Conservation (phyloP, 495 filamentous ascomycete species). For the Talaromyces proteolyticus region DNA sequence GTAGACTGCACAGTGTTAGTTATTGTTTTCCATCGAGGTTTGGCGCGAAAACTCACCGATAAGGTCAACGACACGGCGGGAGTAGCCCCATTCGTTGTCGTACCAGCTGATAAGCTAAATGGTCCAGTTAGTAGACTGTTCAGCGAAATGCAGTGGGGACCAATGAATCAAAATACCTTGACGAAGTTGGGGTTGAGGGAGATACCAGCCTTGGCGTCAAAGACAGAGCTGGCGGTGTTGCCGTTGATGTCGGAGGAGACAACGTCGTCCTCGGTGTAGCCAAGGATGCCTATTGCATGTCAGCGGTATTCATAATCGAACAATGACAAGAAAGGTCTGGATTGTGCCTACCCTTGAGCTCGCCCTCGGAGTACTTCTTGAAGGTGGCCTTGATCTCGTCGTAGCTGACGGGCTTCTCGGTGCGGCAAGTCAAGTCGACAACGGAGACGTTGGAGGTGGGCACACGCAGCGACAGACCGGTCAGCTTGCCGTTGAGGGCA, state of each 20-base stretch:
- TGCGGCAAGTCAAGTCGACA: constrained; percentile 91
- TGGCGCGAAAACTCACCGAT: constrained; percentile 41
- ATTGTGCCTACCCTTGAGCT: constrained; percentile 84
- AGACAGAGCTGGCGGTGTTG: constrained; percentile 89
- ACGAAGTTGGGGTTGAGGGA: constrained; percentile 96
- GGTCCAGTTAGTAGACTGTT: neutral
- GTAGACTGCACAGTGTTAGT: constrained; percentile 50
- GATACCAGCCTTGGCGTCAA: constrained; percentile 99
- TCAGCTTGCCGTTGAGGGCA: constrained; percentile 96
- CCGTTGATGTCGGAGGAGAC: constrained; percentile 93
- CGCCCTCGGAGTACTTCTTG: constrained; percentile 80
- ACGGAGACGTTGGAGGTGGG: constrained; percentile 98
- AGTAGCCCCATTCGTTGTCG: constrained; percentile 97
- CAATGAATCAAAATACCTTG: constrained; percentile 47
- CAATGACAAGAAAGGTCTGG: constrained; percentile 8
- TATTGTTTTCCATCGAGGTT: neutral
- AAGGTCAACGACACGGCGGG: constrained; percentile 96
- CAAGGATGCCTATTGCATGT: constrained; percentile 64
- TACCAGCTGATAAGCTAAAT: constrained; percentile 79
- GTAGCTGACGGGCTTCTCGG: constrained; percentile 85
- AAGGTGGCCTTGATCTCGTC: constrained; percentile 89
- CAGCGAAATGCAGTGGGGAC: neutral
- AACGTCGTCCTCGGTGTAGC: constrained; percentile 95
- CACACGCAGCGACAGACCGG: constrained; percentile 98
- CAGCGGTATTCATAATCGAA: constrained; percentile 14